Percentiles rank a stretch among this genome's conserved stretches.
Evolutionary conservation across 176 grass and related monocot species (phyloP).

Genomic region (Rhynchospora breviuscula): DNA sequence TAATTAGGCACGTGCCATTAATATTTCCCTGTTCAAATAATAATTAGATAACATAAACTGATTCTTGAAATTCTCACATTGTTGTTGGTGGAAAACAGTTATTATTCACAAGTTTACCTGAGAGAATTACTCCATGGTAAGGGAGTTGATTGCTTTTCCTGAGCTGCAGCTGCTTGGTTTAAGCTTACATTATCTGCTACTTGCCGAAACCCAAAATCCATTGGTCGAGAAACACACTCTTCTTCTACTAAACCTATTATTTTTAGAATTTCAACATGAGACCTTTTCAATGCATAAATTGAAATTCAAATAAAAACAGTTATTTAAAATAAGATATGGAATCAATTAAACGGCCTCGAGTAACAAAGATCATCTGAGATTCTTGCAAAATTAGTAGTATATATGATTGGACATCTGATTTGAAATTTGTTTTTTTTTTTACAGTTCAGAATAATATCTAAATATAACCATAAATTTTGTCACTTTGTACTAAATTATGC

Average conservation of each 20-base stretch:
- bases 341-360: background rate
- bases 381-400: no score
- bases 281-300: background rate
- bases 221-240: slow-evolving; percentile 5
- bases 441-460: background rate
- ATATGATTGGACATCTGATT: background rate
- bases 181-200: slow-evolving; percentile 3
- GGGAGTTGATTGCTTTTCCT: background rate
- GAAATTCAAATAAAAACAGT: background rate
- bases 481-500: background rate
- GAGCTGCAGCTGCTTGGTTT: slow-evolving; percentile 6
- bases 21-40: background rate
- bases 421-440: background rate
- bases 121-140: background rate
- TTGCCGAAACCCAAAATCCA: slow-evolving; percentile 1
- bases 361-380: background rate
- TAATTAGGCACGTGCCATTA: background rate
- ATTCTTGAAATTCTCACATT: background rate
- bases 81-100: background rate
- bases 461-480: background rate
- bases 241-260: slow-evolving; percentile 17
- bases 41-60: background rate
- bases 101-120: background rate
- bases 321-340: background rate
- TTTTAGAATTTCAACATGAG: background rate